Percentiles rank a stretch among this genome's conserved stretches.
Conservation (phyloP, 768 basidiomycete species). For the Rhizopogon roseolus region DNA sequence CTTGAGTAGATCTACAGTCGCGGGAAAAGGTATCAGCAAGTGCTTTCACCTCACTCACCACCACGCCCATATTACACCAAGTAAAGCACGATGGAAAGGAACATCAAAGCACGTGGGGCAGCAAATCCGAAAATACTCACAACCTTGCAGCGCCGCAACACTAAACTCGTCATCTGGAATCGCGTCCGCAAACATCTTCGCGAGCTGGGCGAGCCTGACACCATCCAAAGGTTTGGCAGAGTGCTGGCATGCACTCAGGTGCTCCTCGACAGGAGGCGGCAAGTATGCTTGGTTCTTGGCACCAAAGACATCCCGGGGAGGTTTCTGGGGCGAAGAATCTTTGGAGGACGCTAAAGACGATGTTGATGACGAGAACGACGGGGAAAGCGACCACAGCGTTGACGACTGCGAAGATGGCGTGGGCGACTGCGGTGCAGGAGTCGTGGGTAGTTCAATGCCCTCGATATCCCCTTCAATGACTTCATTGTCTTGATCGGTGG, state of each 20-base stretch:
- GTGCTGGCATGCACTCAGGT: conserved; percentile 54
- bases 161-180: conserved; percentile 86
- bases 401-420: conserved; percentile 38
- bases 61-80: conserved; percentile 13
- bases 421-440: conserved; percentile 39
- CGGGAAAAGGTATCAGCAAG: conserved; percentile 19
- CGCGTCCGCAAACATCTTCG: conserved; percentile 73
- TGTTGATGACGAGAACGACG: conserved; percentile 39
- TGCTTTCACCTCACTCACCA: conserved; percentile 16
- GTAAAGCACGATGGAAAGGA: conserved; percentile 10
- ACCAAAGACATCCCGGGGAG: conserved; percentile 34
- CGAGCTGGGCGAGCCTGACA: conserved; percentile 59
- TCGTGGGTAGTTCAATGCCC: conserved; percentile 37
- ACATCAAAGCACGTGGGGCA: conserved; percentile 6
- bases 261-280: conserved; percentile 60
- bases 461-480: conserved; percentile 38
- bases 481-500: conserved; percentile 47
- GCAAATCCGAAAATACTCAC: conserved; percentile 43
- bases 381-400: conserved; percentile 39
- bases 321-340: conserved; percentile 15
- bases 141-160: conserved; percentile 87
- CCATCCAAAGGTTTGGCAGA: conserved; percentile 63
- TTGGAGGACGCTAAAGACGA: conserved; percentile 31
- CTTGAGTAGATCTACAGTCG: conserved; percentile 61
- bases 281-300: conserved; percentile 54